A percentile compares a stretch with the other conserved stretches of the same genome.
Conservation (phyloP, 2,329 filamentous ascomycete genomes). For the Nemania abortiva region DNA sequence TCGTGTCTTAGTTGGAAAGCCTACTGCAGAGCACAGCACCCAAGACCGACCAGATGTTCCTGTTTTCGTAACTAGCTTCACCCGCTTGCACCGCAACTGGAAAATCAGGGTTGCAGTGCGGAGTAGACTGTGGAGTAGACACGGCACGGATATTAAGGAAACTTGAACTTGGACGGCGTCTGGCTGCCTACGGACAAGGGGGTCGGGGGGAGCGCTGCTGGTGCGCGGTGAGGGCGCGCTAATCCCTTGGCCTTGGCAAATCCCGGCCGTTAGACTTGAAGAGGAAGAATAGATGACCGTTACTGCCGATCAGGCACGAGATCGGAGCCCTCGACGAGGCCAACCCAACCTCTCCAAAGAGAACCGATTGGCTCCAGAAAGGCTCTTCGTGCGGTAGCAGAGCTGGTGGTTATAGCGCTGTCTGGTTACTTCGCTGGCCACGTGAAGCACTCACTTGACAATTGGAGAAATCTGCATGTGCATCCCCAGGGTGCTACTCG, state of each 20-base stretch:
- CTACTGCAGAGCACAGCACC: slow-evolving; percentile 16
- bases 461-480: slow-evolving; percentile 37
- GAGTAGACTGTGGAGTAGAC: slow-evolving; percentile 41
- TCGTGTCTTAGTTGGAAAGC: slow-evolving; percentile 13
- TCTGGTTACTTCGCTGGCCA: slow-evolving; percentile 30
- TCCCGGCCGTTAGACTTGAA: slow-evolving; percentile 20
- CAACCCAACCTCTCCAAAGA: slow-evolving; percentile 19
- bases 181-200: slow-evolving; percentile 19
- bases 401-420: background rate
- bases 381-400: slow-evolving; percentile 11
- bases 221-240: slow-evolving; percentile 21
- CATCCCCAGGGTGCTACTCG: slow-evolving; percentile 14
- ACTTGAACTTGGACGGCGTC: slow-evolving; percentile 23
- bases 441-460: slow-evolving; percentile 32
- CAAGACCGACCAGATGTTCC: slow-evolving; percentile 8
- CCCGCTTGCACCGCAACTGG: slow-evolving; percentile 21
- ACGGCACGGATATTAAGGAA: slow-evolving; percentile 40
- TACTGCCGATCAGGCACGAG: slow-evolving; percentile 40
- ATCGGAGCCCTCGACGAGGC: slow-evolving; percentile 23
- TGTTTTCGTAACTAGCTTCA: slow-evolving; percentile 30
- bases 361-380: slow-evolving; percentile 13
- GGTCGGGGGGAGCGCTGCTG: background rate
- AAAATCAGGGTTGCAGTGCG: slow-evolving; percentile 38
- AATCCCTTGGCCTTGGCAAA: slow-evolving; percentile 27
- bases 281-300: slow-evolving; percentile 37